Percentiles rank a stretch among this genome's conserved stretches.
These are phyloP conservation scores for Blastomyces percursus DNA, from an alignment of 2,329 filamentous ascomycete genomes.

Conservation along the genomic window DNA sequence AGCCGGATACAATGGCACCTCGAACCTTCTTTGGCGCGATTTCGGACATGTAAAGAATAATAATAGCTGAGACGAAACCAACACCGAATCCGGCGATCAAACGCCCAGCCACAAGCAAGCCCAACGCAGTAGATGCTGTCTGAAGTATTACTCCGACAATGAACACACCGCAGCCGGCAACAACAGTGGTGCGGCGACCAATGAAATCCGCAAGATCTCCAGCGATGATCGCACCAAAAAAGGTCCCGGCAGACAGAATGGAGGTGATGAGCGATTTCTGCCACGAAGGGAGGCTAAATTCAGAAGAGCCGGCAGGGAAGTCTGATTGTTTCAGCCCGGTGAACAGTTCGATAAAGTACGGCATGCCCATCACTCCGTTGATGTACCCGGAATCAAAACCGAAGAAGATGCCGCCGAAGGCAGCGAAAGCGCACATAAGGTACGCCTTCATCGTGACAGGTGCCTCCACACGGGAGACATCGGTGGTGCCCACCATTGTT, in stretches of 20 bases:
- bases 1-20: slow-evolving; percentile 67
- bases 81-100: slow-evolving; percentile 66
- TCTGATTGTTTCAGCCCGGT: slow-evolving; percentile 21
- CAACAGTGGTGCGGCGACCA: slow-evolving; percentile 54
- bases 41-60: slow-evolving; percentile 82
- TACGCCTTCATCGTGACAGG: slow-evolving; percentile 50
- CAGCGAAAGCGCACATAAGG: slow-evolving; percentile 49
- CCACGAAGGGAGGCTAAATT: slow-evolving; percentile 36
- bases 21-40: slow-evolving; percentile 63
- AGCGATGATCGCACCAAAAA: slow-evolving; percentile 66
- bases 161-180: slow-evolving; percentile 62
- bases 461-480: slow-evolving; percentile 47
- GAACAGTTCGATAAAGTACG: slow-evolving; percentile 32
- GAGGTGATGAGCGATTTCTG: slow-evolving; percentile 57
- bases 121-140: slow-evolving; percentile 45
- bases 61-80: slow-evolving; percentile 67
- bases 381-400: slow-evolving; percentile 50
- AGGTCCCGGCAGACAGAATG: slow-evolving; percentile 66
- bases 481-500: slow-evolving; percentile 31
- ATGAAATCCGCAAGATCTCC: slow-evolving; percentile 67
- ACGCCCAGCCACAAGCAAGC: slow-evolving; percentile 60
- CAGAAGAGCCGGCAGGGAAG: slow-evolving; percentile 6
- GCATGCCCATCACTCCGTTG: slow-evolving; percentile 41
- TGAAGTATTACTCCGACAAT: slow-evolving; percentile 57
- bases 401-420: slow-evolving; percentile 51